Base-by-base conservation (phyloP, 2,329 filamentous ascomycete species). In the Clonostachys chloroleuca region DNA sequence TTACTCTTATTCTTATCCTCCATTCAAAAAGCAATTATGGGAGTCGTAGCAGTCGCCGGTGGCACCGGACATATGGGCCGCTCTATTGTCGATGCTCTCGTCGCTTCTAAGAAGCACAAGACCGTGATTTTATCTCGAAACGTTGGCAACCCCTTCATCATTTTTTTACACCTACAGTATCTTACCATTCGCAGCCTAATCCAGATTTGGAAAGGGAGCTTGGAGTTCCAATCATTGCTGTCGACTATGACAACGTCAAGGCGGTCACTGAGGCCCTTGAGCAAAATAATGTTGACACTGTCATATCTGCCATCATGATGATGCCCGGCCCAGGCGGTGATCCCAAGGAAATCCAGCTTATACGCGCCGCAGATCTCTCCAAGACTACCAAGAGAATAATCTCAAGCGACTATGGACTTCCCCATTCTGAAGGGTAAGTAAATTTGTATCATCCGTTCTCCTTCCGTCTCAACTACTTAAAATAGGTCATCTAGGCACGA, bases 31-130 rank as follows among this genome's bases (percentile, higher is more conserved):
- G 30, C 8, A 17, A 42, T 24, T 17, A 42, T 42, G 41, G 54
- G 60, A 12, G 55, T 65, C n/a, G 59, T 76, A 36, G 73, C 69
- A 44, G 64, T 77, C n/a, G 68, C 69, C 5, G 73, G 73, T 43
- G 73, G 72, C 14, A 69, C 66, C 1, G 72, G 73, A 16, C 61
- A 59, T 14, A 57, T 75, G 3, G 73, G 73, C 12, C 64, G 61
- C 18, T 67, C 69, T 2, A 60, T 77, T 34, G 66, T 75, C 20
- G 71, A 77, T 16, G 66, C 61, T 16, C 50, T 76, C 12, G 52
- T 51, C 13, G 59, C 53, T 34, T 58, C 51, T 20, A 59, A 45
- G 43, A 63, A 65, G 42, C 62, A 71, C 45, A 49, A 69, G n/a
- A 59, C 73, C 14, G 57, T 68, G 43, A 59, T 73, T 5, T 51